Conservation (phyloP, 768 basidiomycete species). For the Harrya chromipes region DNA sequence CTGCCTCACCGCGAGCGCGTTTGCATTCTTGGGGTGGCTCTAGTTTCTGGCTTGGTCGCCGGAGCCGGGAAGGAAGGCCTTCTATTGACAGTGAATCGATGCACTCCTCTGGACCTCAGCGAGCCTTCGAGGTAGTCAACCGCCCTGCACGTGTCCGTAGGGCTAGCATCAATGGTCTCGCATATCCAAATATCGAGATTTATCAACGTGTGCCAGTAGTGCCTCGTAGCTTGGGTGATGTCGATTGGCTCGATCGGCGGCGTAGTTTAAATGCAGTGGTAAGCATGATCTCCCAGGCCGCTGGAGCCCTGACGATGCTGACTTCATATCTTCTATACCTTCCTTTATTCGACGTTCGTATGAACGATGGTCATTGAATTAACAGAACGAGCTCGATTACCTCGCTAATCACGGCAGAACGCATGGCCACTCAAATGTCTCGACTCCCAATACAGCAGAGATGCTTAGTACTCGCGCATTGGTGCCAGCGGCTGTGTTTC, state of each 20-base stretch:
- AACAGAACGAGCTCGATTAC: slow-evolving; percentile 73
- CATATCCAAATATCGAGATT: slow-evolving; percentile 41
- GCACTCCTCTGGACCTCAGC: slow-evolving; percentile 34
- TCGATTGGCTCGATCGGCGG: slow-evolving; percentile 76
- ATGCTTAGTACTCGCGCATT: slow-evolving; percentile 42
- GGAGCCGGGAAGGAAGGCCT: slow-evolving; percentile 34
- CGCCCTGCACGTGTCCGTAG: slow-evolving; percentile 51
- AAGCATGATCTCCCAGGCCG: slow-evolving; percentile 30
- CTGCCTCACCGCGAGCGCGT: slow-evolving; percentile 31
- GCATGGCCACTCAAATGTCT: slow-evolving; percentile 29
- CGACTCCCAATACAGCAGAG: slow-evolving; percentile 55
- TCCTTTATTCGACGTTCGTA: slow-evolving; percentile 1
- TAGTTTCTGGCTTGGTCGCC: slow-evolving; percentile 35
- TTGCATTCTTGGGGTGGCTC: slow-evolving; percentile 39
- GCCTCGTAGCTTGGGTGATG: slow-evolving; percentile 60
- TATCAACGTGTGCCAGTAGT: slow-evolving; percentile 44
- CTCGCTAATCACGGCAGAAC: slow-evolving; percentile 54
- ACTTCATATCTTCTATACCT: slow-evolving; percentile 9
- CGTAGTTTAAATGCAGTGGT: slow-evolving; percentile 71
- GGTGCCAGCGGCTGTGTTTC: slow-evolving; percentile 26
- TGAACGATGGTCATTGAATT: slow-evolving; percentile 11
- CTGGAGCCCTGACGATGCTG: slow-evolving; percentile 17
- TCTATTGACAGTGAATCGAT: slow-evolving; percentile 40
- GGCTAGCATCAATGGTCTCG: slow-evolving; percentile 43
- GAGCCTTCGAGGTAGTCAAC: slow-evolving; percentile 49